These are phyloP conservation scores for Mrakia frigida DNA, from an alignment of 768 basidiomycete genomes.

Conservation along the genomic window DNA sequence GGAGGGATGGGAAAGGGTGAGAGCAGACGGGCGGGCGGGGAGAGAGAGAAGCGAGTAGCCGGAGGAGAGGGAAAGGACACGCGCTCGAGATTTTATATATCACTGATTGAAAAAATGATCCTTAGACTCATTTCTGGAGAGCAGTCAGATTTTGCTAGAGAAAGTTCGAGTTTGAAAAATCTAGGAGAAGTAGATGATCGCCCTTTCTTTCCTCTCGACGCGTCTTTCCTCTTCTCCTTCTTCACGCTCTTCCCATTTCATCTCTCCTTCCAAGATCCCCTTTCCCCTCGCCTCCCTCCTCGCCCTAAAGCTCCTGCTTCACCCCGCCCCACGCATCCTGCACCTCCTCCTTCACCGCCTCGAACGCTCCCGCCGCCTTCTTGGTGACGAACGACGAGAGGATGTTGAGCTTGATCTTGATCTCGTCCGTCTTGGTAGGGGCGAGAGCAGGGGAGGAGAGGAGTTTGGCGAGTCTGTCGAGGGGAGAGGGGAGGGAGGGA, in stretches of 20 bases:
- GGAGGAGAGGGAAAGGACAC: too few relatives aligned
- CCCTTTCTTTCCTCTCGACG: too few relatives aligned
- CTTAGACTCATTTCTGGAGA: too few relatives aligned
- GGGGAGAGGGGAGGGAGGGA: not conserved
- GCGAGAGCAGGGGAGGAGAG: slow-evolving; percentile 72
- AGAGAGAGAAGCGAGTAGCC: not conserved
- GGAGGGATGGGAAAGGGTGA: not conserved
- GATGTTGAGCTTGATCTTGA: slow-evolving; percentile 87
- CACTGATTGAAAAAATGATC: too few relatives aligned
- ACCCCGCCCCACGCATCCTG: slow-evolving; percentile 22
- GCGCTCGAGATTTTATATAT: too few relatives aligned
- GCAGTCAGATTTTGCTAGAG: too few relatives aligned
- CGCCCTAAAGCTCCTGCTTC: slow-evolving; percentile 23
- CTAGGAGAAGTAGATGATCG: too few relatives aligned
- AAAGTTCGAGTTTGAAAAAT: too few relatives aligned
- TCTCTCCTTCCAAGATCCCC: not conserved
- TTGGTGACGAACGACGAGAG: slow-evolving; percentile 41
- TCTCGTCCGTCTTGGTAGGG: slow-evolving; percentile 78
- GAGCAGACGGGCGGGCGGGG: not conserved
- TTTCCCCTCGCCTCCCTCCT: too few relatives aligned
- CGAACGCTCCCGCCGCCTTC: slow-evolving; percentile 34
- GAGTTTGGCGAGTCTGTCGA: slow-evolving; percentile 62
- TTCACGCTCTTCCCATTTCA: too few relatives aligned
- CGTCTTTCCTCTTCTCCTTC: slow-evolving; percentile 1
- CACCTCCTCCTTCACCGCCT: slow-evolving; percentile 24